Base-by-base conservation (phyloP, 73 alveolate genomes). In the Paramecium sonneborni region DNA sequence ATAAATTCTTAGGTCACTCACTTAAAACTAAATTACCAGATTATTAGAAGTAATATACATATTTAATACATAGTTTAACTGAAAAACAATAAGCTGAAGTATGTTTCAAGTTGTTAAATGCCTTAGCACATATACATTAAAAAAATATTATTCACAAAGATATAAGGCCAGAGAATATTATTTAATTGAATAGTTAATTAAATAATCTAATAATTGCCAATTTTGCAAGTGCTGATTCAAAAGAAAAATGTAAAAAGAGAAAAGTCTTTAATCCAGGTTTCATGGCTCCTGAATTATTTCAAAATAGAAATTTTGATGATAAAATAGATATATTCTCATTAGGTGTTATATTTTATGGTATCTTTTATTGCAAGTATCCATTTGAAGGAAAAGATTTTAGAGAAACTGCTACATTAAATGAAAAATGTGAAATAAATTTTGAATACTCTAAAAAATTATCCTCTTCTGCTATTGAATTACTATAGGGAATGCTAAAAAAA, bases 371-470 rank as follows among this genome's bases (percentile, higher is more conserved):
- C 15, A 76, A 82, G n/a, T 69, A 39, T 57, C 94, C 94, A 57
- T 88, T 88, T 52, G 94, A 88, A 43, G 94, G 94, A 0, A 88
- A 70, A 48, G 94, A 88, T 32, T 76, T 58, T 21, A 57, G 87
- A 24, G 94, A 88, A 24, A 88, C 85, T 10, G 67, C 48, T 12
- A 15, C 38, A 12, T 39, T 88, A 28, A 88, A 88, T 43, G 94
- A 88, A 44, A 67, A 52, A 72, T 88, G 94, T 70, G 94, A 88
- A 26, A 88, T 88, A 1, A 62, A 38, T 23, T 88, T 69, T 62
- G 52, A 48, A n/a, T 24, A 69, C 10, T 20, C 70, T 11, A 76
- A 84, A 34, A 88, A 68, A 46, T 43, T 79, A 14, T 43, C 90
- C 1, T 30, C 44, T 2, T 79, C 90, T 6, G 90, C 76, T 14